Percentiles rank a stretch among this genome's conserved stretches.
phyloP scores from a whole-genome alignment of 192 early-diverging fungal genomes.

The Spizellomyces sp. region DNA sequence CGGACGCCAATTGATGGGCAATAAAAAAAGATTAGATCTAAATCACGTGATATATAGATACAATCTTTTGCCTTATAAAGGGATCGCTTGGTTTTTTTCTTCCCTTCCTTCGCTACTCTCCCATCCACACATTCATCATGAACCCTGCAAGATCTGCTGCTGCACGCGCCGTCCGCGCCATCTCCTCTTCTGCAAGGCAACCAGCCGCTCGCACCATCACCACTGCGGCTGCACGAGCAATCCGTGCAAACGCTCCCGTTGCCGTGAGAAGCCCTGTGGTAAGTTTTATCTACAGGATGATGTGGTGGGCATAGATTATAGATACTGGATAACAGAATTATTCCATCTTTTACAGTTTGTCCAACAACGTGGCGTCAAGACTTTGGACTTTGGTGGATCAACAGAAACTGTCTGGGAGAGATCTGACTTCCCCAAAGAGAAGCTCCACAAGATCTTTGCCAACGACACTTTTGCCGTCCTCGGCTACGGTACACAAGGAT shows the following conservation, averaged over 20 bases:
- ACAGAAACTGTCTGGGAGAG: slow-evolving; percentile 94
- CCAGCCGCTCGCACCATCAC: neutral
- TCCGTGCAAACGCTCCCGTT: neutral
- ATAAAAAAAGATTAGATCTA: no score
- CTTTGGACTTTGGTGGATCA: slow-evolving; percentile 91
- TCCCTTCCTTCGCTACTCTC: no score
- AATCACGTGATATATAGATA: no score
- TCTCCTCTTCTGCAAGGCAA: neutral
- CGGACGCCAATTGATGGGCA: no score
- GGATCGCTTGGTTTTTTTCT: no score
- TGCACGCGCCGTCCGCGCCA: slow-evolving; percentile 2
- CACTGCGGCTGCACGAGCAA: slow-evolving; percentile 3
- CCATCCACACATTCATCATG: slow-evolving; percentile 2
- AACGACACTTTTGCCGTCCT: slow-evolving; percentile 91
- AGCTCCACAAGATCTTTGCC: slow-evolving; percentile 87
- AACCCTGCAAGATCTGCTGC: slow-evolving; percentile 19
- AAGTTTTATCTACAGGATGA: slow-evolving; percentile 1
- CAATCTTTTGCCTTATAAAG: no score
- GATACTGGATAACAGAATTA: neutral
- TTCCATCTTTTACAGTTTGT: neutral
- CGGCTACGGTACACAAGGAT: slow-evolving; percentile 95
- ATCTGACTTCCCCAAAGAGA: slow-evolving; percentile 88
- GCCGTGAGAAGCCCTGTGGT: slow-evolving; percentile 3
- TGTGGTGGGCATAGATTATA: no score
- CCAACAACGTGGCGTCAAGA: slow-evolving; percentile 77